Evolutionary conservation across 163 green algal species (phyloP), one percentile per base, ranked within the genome.

Genomic region (Scenedesmus sp.): DNA sequence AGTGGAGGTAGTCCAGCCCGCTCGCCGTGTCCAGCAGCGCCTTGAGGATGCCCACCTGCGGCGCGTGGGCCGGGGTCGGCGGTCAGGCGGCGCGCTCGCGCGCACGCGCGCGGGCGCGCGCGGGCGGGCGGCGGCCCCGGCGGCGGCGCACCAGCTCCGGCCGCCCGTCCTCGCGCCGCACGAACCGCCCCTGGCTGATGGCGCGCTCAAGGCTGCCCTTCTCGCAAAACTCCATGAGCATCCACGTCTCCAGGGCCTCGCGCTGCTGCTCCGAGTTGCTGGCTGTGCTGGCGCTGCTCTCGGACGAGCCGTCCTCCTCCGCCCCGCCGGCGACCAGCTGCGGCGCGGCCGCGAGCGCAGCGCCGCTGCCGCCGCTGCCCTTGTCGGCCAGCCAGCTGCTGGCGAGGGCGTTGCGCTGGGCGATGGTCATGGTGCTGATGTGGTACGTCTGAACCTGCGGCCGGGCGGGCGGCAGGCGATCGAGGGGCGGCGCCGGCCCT

Each of bases 1-100:
- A 80, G 63, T 97, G 92, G n/a, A 97, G 83, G 70, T 94, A 93
- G 28, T 93, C 88, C 57, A 97, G 75, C 13, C 88, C 93, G 81
- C 80, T 57, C 4, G 77, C 81, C 13, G 75, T 83, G 39, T 76
- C 74, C 45, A 89, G 65, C 57, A 87, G 62, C 1, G 64, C 56
- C 71, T 80, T 80, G 71, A 72, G 71, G 28, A 80, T 50, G 51
- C 71, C 71, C 42, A 80, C 53, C 71, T 80, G 58, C 9, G 4
- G 36, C 18, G 47, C 22, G 26, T 9, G 10, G 2, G 48, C 60
- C n/a, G n/a, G n/a, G n/a, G n/a, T n/a, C n/a, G n/a, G n/a, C n/a
- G n/a, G n/a, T n/a, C n/a, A n/a, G n/a, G n/a, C n/a, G n/a, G n/a
- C n/a, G n/a, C n/a, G n/a, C n/a, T n/a, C n/a, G n/a, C n/a, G n/a